Evolutionary conservation across 768 basidiomycete genomes (phyloP).

Genomic region (Thelephora aurantiotincta): DNA sequence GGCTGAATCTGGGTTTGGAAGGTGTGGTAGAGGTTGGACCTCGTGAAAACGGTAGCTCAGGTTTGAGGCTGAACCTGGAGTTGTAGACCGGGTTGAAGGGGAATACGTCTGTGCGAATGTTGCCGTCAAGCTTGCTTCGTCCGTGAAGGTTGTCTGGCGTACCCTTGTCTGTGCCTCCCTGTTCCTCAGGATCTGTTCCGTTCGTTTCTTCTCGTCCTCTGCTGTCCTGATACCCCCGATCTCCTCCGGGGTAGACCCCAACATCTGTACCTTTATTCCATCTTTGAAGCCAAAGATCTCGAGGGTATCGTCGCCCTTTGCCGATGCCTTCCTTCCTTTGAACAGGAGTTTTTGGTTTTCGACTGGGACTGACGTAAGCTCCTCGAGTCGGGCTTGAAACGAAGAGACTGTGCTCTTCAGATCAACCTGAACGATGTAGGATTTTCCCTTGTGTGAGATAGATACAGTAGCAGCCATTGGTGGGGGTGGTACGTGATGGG

Average conservation of each 20-base stretch:
- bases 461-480: too few species aligned
- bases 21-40: constrained; percentile 43
- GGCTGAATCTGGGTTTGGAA: constrained; percentile 50
- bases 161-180: constrained; percentile 3
- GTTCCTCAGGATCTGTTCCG: constrained; percentile 30
- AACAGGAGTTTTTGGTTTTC: constrained; percentile 58
- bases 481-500: too few species aligned
- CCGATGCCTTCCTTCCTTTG: constrained; percentile 42
- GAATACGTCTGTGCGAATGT: not conserved
- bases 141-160: not conserved
- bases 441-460: too few species aligned
- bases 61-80: constrained; percentile 18
- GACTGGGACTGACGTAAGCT: constrained; percentile 53
- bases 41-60: constrained; percentile 49
- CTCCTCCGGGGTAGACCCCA: constrained; percentile 51
- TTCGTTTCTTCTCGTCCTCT: constrained; percentile 42
- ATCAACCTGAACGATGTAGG: too few species aligned
- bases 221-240: constrained; percentile 35
- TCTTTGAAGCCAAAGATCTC: constrained; percentile 40
- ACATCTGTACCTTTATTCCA: constrained; percentile 54
- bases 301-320: constrained; percentile 8
- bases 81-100: constrained; percentile 36
- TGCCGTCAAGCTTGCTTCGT: not conserved
- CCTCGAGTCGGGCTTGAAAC: constrained; percentile 38
- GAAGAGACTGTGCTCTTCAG: constrained; percentile 25